Percentiles rank a stretch among this genome's conserved stretches.
Evolutionary conservation across 768 basidiomycete species (phyloP).

Genomic region (Dendrothele bispora): DNA sequence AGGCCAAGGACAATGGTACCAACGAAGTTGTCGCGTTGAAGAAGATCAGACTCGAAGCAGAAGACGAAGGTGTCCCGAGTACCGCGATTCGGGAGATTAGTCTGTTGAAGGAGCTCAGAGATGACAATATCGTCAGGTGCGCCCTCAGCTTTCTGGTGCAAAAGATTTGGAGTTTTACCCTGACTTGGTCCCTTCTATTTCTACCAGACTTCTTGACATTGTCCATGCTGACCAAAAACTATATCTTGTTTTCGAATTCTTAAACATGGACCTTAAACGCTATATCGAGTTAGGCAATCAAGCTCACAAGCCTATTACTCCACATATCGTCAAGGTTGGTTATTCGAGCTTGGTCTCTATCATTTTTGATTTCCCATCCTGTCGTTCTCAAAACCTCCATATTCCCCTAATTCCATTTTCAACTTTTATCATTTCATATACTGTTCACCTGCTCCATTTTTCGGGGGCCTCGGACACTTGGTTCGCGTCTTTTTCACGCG

Average conservation of each 20-base stretch:
- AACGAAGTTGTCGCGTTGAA: constrained; percentile 93
- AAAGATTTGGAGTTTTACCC: too few species aligned
- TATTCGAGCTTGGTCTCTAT: constrained; percentile 28
- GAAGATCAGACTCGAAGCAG: constrained; percentile 97
- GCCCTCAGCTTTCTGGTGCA: constrained; percentile 16
- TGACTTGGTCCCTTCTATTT: too few species aligned
- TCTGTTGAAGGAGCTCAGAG: constrained; percentile 92
- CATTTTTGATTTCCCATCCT: constrained; percentile 10
- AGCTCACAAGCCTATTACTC: constrained; percentile 67
- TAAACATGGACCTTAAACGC: constrained; percentile 94
- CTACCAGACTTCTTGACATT: constrained; percentile 93
- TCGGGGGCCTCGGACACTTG: neutral
- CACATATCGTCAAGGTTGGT: constrained; percentile 82
- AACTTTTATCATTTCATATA: constrained; percentile 3
- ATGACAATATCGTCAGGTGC: constrained; percentile 93
- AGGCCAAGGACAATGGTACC: constrained; percentile 80
- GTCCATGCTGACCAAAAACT: constrained; percentile 97
- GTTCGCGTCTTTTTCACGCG: constrained; percentile 25
- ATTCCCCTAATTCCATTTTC: too few species aligned
- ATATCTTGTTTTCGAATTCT: constrained; percentile 96
- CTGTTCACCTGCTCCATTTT: neutral
- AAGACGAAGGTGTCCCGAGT: constrained; percentile 97
- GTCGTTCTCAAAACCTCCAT: constrained; percentile 11
- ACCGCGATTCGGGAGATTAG: constrained; percentile 99
- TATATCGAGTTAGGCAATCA: constrained; percentile 91